Base-by-base conservation (phyloP, 805 yeast species). In the Scheffersomyces ergatensis region DNA sequence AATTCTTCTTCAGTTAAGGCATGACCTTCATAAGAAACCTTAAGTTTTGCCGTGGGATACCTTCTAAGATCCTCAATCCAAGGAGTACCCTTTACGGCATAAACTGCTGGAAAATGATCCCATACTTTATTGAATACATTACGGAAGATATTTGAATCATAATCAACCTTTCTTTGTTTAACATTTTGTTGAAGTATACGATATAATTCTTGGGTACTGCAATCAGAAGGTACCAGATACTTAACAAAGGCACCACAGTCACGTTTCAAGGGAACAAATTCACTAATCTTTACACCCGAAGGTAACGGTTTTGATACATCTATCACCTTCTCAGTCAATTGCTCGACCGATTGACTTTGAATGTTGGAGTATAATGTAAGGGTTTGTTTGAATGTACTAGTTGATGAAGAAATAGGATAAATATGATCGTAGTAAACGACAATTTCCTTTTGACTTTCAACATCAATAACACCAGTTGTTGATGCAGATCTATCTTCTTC, bases 201-300 rank as follows among this genome's bases (percentile, higher is more conserved):
- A 42, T 82, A 80, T 36, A 84, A 72, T 17, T 77, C 82, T 31
- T 76, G 72, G 4, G 75, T 63, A 4, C 75, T 63, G 40, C 60
- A 60, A 2, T 63, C 72, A 5, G 67, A 71, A 0, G 90, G 87
- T 21, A 86, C 77, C 23, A 67, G 61, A 51, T 84, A 84, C 48
- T 83, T 84, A 27, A 88, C 93, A 72, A 92, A 90, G 2, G 89
- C 97, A 34, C 98, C 98, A 38, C 97, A 96, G 55, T 93, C 99
- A 45, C 95, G 72, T 42, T 70, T 72, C 40, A 90, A 76, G 0
- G 93, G 85, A 24, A 83, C 77, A 23, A 88, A 72, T 2, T 82
- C 80, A 5, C 76, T 70, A 36, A 88, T 67, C 21, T 72, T 62
- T 12, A 61, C 54, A 6, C 49, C 60, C 2, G 36, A 45, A 3